Percentiles rank a stretch among this genome's conserved stretches.
Conservation (phyloP, 2,329 filamentous ascomycete genomes). For the Didymella arachidicola region DNA sequence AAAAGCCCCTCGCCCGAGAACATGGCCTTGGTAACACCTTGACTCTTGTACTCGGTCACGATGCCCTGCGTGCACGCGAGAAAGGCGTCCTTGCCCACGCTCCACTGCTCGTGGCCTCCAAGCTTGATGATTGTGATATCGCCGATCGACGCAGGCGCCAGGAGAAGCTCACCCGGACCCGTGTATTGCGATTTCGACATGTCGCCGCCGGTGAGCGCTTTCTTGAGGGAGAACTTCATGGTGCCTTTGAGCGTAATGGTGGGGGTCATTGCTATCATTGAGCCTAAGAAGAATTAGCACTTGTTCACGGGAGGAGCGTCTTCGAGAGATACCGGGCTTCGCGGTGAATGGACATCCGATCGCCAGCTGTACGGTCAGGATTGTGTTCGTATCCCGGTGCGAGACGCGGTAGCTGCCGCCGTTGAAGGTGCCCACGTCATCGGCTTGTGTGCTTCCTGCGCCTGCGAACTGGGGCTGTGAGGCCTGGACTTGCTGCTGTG, state of each 20-base stretch:
- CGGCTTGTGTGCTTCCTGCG: slow-evolving; percentile 64
- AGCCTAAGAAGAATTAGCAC: slow-evolving; percentile 59
- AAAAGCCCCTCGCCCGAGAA: slow-evolving; percentile 94
- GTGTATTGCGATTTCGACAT: slow-evolving; percentile 81
- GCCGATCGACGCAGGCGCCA: slow-evolving; percentile 81
- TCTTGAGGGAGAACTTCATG: slow-evolving; percentile 89
- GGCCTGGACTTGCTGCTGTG: slow-evolving; percentile 43
- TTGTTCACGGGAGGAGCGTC: no score
- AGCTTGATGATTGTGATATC: slow-evolving; percentile 85
- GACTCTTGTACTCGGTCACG: slow-evolving; percentile 84
- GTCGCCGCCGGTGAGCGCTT: slow-evolving; percentile 83
- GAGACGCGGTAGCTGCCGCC: slow-evolving; percentile 93
- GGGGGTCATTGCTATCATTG: slow-evolving; percentile 95
- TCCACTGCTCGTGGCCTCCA: slow-evolving; percentile 77
- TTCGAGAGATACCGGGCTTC: slow-evolving; percentile 69
- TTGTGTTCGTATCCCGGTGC: slow-evolving; percentile 88
- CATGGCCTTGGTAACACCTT: slow-evolving; percentile 86
- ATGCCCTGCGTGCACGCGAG: slow-evolving; percentile 87
- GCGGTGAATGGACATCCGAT: slow-evolving; percentile 83
- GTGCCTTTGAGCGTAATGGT: slow-evolving; percentile 83
- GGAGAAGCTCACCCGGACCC: slow-evolving; percentile 86
- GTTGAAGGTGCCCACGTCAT: slow-evolving; percentile 96
- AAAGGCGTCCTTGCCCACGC: slow-evolving; percentile 84
- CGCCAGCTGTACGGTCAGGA: slow-evolving; percentile 87
- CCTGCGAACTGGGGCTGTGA: slow-evolving; percentile 38